These are phyloP conservation scores for Gynostemma pentaphyllum DNA, from an alignment of 306 rosid species.

Conservation along the genomic window DNA sequence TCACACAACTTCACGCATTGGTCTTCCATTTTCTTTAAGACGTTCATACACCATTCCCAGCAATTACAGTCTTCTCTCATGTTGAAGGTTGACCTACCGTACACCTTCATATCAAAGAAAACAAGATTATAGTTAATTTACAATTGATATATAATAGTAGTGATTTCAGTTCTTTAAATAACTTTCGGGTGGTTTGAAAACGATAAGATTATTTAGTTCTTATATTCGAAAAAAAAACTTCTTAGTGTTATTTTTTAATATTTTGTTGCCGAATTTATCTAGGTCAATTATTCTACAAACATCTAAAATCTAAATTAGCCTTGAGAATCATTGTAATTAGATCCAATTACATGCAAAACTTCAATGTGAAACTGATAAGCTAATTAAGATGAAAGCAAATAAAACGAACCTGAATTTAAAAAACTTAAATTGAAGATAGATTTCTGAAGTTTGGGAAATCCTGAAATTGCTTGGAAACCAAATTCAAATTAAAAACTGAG, in stretches of 20 bases:
- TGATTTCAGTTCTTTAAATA: too few species aligned
- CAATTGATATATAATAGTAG: neutral
- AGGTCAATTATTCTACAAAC: too few species aligned
- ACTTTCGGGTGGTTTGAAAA: too few species aligned
- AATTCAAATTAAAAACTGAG: neutral
- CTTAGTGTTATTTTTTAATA: too few species aligned
- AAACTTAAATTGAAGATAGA: neutral
- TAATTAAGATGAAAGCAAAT: neutral
- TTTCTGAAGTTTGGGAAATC: neutral
- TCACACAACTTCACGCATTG: neutral
- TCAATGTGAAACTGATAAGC: neutral
- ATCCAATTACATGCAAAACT: neutral
- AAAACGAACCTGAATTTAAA: neutral
- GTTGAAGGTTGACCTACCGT: neutral
- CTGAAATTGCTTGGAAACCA: neutral
- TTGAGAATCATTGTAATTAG: too few species aligned
- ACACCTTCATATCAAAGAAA: neutral
- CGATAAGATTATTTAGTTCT: too few species aligned
- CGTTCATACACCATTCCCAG: neutral
- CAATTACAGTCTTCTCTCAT: neutral
- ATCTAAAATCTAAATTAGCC: too few species aligned
- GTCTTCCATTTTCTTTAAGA: slow-evolving; percentile 5
- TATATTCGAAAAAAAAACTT: too few species aligned
- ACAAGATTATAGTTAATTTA: neutral
- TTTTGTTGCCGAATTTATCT: too few species aligned